Conservation (phyloP, 371 early-diverging fungal species). For the Mucor indicus region DNA sequence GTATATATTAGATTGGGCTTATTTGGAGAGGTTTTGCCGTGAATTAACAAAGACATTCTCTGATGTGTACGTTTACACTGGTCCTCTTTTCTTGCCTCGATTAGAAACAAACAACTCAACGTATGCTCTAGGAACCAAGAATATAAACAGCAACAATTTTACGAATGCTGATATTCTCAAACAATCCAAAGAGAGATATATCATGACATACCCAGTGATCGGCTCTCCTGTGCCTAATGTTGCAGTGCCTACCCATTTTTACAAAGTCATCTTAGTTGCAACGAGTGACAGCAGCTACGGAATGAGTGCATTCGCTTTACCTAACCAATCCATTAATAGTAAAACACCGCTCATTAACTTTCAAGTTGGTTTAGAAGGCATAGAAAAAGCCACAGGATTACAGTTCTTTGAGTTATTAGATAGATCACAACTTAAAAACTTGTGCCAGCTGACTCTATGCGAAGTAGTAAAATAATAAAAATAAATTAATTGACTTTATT, state of each 20-base stretch:
- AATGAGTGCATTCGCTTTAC: slow-evolving; percentile 77
- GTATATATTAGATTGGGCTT: no score
- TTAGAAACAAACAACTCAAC: slow-evolving; percentile 26
- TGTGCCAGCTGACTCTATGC: slow-evolving; percentile 20
- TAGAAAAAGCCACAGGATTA: slow-evolving; percentile 76
- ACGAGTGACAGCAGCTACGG: slow-evolving; percentile 29
- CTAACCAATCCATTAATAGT: slow-evolving; percentile 69
- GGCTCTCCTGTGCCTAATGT: slow-evolving; percentile 75
- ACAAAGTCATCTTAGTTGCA: slow-evolving; percentile 68
- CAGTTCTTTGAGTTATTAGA: slow-evolving; percentile 67
- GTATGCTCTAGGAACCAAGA: neutral
- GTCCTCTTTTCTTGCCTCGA: slow-evolving; percentile 74
- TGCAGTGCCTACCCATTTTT: slow-evolving; percentile 92
- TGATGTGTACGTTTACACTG: slow-evolving; percentile 76
- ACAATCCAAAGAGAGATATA: slow-evolving; percentile 9
- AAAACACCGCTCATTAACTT: slow-evolving; percentile 60
- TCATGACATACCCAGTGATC: slow-evolving; percentile 64
- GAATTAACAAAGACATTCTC: slow-evolving; percentile 56
- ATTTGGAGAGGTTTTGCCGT: slow-evolving; percentile 71
- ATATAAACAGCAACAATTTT: neutral
- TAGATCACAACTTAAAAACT: slow-evolving; percentile 28
- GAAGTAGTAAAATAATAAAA: neutral
- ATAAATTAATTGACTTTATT: no score
- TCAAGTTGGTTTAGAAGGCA: slow-evolving; percentile 60
- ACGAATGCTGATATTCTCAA: neutral